Base-by-base conservation (phyloP, 805 yeast species). In the Starmerella stellata region DNA sequence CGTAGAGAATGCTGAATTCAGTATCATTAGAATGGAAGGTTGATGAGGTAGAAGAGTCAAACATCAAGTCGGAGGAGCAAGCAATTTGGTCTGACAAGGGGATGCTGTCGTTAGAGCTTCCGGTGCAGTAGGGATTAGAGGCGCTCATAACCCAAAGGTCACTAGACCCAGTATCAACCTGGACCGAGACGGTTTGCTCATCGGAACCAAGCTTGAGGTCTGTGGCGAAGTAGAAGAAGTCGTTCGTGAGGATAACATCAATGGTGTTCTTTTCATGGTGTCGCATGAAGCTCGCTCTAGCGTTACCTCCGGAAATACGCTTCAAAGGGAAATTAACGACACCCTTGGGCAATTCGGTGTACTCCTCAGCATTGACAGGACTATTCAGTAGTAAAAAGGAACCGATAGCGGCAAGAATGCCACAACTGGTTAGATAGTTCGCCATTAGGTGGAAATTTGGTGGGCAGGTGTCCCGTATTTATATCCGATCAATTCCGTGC, bases 101-200 rank as follows among this genome's bases (percentile, higher is more conserved):
- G 40, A 13, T 36, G 25, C 8, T 15, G 17, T 21, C 13, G 19
- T 35, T 15, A 25, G 16, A 11, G n/a, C 19, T 17, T 4, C 38
- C 21, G 9, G 52, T 47, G 44, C 58, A 59, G 44, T 61, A 66
- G 2, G 75, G 66, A 48, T 71, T 72, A 31, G 58, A 48, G 2
- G 64, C 44, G 23, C 61, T 57, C 49, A 68, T 63, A 33, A 76
- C 70, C 81, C 82, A 77, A 38, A 77, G 53, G 52, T 78, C 90
- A 1, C 78, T 66, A 0, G 85, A 76, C 2, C 90, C 92, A 3
- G 87, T 78, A 52, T 78, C 92, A 19, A 78, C 57, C 37, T 72
- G 56, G 8, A 75, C 72, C 3, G 60, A 60, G 7, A 76, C 60
- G 3, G 58, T 52, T 47, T 76, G 75, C 2, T 57, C 49, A 3